Evolutionary conservation across 805 yeast species (phyloP).

Genomic region (Schizosaccharomyces cryophilus): DNA sequence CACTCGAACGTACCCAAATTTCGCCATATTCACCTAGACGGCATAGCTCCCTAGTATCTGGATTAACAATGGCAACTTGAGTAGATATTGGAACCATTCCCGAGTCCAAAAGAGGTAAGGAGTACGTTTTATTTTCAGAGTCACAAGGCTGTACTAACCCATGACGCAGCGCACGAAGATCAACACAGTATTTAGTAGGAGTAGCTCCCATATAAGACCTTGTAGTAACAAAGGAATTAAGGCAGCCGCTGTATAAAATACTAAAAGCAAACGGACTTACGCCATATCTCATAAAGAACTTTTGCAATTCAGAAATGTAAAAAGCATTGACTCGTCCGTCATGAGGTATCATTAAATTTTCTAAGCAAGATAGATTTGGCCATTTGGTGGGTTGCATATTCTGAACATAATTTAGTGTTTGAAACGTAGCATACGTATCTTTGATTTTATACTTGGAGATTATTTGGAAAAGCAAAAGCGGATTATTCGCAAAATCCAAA

Average conservation of each 20-base stretch:
- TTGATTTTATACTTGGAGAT: slow-evolving; percentile 57
- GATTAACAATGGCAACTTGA: slow-evolving; percentile 81
- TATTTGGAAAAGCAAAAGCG: slow-evolving; percentile 43
- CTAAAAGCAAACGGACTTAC: slow-evolving; percentile 47
- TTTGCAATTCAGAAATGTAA: slow-evolving; percentile 30
- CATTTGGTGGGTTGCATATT: slow-evolving; percentile 34
- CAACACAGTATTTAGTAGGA: slow-evolving; percentile 67
- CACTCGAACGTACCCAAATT: slow-evolving; percentile 86
- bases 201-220: slow-evolving; percentile 74
- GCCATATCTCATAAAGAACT: slow-evolving; percentile 36
- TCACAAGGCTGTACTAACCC: slow-evolving; percentile 64
- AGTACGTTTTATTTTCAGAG: slow-evolving; percentile 33
- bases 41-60: slow-evolving; percentile 62
- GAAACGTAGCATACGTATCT: slow-evolving; percentile 64
- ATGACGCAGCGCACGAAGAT: slow-evolving; percentile 69
- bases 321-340: slow-evolving; percentile 47
- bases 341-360: slow-evolving; percentile 65
- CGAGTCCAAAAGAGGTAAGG: slow-evolving; percentile 40
- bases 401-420: slow-evolving; percentile 56
- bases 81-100: slow-evolving; percentile 93
- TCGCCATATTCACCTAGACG: slow-evolving; percentile 85
- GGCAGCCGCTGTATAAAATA: slow-evolving; percentile 49
- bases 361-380: slow-evolving; percentile 34
- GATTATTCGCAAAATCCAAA: slow-evolving; percentile 48
- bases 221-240: slow-evolving; percentile 63